A percentile compares a stretch with the other conserved stretches of the same genome.
These are phyloP conservation scores for Suillus plorans DNA, from an alignment of 768 basidiomycete genomes.

Conservation along the genomic window DNA sequence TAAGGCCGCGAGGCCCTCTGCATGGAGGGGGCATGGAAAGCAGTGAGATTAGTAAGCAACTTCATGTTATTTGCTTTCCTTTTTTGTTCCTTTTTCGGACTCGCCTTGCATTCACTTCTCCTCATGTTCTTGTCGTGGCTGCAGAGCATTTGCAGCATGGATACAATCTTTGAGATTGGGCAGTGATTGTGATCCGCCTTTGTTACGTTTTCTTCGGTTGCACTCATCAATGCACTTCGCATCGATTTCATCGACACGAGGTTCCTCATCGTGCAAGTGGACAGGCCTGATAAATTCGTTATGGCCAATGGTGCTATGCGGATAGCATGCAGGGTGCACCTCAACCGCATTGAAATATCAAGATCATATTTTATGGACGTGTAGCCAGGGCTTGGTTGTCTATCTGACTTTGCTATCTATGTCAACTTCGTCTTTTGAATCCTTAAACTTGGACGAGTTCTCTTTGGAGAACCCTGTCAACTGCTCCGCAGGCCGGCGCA, in stretches of 20 bases:
- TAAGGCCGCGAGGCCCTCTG: constrained; percentile 10
- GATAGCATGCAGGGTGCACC: neutral
- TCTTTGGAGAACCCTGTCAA: constrained; percentile 44
- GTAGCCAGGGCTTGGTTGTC: neutral
- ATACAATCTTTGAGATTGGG: neutral
- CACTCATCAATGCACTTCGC: neutral
- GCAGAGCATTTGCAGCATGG: neutral
- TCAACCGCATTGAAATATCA: neutral
- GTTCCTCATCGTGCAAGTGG: neutral
- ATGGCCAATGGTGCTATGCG: neutral
- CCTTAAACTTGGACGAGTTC: constrained; percentile 27
- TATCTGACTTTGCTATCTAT: constrained; percentile 5
- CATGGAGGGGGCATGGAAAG: constrained; percentile 25
- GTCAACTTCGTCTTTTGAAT: constrained; percentile 6
- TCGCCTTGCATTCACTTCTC: neutral
- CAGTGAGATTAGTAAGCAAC: constrained; percentile 15
- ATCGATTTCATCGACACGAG: neutral
- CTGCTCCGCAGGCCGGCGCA: constrained; percentile 35
- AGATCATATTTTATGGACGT: neutral
- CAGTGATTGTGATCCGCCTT: neutral
- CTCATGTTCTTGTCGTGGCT: constrained; percentile 5
- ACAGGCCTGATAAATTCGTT: neutral
- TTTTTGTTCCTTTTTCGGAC: constrained; percentile 28
- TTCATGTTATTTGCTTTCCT: constrained; percentile 27
- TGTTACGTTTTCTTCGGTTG: neutral